Conservation (phyloP, 352 stramenopile species). For the Phytophthora pseudosyringae region DNA sequence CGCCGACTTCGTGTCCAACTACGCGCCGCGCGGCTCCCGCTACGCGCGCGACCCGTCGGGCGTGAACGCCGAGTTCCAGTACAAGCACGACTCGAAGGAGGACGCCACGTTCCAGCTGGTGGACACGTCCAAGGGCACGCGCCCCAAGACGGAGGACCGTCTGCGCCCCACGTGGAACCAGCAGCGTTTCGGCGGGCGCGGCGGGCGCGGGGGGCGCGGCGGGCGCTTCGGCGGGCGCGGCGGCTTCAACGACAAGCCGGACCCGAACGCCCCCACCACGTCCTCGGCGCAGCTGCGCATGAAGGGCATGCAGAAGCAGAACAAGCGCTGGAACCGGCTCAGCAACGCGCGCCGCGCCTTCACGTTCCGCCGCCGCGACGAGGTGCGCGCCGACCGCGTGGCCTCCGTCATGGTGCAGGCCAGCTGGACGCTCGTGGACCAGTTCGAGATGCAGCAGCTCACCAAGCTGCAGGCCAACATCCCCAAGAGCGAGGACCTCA, state of each 20-base stretch:
- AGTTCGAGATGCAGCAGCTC: conserved; percentile 96
- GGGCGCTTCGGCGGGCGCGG: conserved; percentile 23
- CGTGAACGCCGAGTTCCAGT: conserved; percentile 94
- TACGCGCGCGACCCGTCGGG: conserved; percentile 80
- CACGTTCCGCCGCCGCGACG: conserved; percentile 65
- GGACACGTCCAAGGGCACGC: conserved; percentile 91
- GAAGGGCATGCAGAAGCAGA: conserved; percentile 89
- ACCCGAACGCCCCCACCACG: conserved; percentile 49
- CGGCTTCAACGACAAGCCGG: conserved; percentile 42
- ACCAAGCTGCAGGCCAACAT: conserved; percentile 94
- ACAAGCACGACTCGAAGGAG: conserved; percentile 93
- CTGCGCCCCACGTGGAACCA: conserved; percentile 87
- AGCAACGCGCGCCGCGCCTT: conserved; percentile 81
- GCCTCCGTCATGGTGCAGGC: conserved; percentile 92
- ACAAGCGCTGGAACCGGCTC: conserved; percentile 85
- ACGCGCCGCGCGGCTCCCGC: conserved; percentile 56
- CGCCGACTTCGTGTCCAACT: conserved; percentile 93
- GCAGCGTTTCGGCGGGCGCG: conserved; percentile 77
- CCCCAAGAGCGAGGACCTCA: conserved; percentile 88
- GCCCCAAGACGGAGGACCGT: conserved; percentile 78
- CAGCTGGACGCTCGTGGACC: conserved; percentile 94
- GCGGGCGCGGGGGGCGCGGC: conserved; percentile 47
- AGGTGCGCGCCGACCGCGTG: conserved; percentile 82
- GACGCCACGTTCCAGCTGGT: conserved; percentile 94
- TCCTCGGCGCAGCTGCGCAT: conserved; percentile 73